Percentiles rank a stretch among this genome's conserved stretches.
phyloP scores from a whole-genome alignment of 2,329 filamentous ascomycete genomes.

The Aureobasidium leucospermi region DNA sequence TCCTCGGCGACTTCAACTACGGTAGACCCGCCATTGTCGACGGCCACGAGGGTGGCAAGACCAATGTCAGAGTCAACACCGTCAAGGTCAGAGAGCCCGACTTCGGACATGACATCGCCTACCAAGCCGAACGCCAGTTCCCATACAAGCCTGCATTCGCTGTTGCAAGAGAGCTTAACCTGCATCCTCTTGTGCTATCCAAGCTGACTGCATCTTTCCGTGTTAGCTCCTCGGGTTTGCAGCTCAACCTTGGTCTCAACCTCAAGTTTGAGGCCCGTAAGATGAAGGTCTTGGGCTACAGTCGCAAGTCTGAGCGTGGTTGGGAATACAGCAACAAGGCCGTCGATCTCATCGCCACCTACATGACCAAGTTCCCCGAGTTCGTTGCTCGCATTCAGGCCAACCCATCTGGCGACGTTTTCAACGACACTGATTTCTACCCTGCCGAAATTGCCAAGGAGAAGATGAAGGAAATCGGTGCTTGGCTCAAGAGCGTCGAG shows the following conservation, averaged over 20 bases:
- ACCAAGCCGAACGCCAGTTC: constrained; percentile 59
- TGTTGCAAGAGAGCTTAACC: constrained; percentile 72
- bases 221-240: constrained; percentile 71
- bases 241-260: constrained; percentile 87
- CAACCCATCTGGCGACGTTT: constrained; percentile 79
- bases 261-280: constrained; percentile 96
- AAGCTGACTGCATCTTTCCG: constrained; percentile 95
- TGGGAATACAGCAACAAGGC: constrained; percentile 95
- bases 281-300: constrained; percentile 92
- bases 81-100: constrained; percentile 68
- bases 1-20: constrained; percentile 88
- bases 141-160: constrained; percentile 80
- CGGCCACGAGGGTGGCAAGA: constrained; percentile 65
- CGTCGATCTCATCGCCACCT: constrained; percentile 70
- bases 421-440: constrained; percentile 81
- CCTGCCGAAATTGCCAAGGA: constrained; percentile 61
- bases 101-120: constrained; percentile 70
- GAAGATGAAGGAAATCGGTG: constrained; percentile 87
- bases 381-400: constrained; percentile 85
- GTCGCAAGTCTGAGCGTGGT: constrained; percentile 72
- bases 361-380: constrained; percentile 90
- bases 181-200: constrained; percentile 83
- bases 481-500: constrained; percentile 87
- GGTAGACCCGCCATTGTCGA: constrained; percentile 81
- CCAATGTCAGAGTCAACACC: constrained; percentile 69